Percentiles rank a stretch among this genome's conserved stretches.
phyloP scores from a whole-genome alignment of 2,329 filamentous ascomycete species.

The Gliomastix tumulicola region DNA sequence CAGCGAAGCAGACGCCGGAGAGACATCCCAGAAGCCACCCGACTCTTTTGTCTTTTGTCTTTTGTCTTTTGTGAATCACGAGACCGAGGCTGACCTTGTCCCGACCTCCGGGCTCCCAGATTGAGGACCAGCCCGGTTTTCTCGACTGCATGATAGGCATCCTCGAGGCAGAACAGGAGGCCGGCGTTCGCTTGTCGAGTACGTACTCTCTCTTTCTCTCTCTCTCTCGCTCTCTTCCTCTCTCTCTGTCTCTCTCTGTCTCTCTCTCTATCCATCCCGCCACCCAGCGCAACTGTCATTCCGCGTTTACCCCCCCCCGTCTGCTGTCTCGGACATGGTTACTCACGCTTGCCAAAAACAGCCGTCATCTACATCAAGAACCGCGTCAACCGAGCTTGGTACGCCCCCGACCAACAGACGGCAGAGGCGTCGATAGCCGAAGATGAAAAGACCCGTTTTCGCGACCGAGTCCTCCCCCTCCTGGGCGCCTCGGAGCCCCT shows the following conservation, averaged over 20 bases:
- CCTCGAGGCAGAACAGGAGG: conserved; percentile 79
- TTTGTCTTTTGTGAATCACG: not conserved
- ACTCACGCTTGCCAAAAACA: conserved; percentile 32
- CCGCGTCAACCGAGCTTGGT: conserved; percentile 89
- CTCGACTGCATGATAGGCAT: conserved; percentile 87
- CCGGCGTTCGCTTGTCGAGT: conserved; percentile 83
- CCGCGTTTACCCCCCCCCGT: no score
- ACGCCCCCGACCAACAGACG: conserved; percentile 65
- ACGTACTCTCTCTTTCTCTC: conserved; percentile 30
- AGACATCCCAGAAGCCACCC: no score
- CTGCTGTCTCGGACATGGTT: no score
- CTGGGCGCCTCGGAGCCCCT: conserved; percentile 73
- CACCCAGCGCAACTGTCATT: no score
- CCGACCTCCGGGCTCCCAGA: conserved; percentile 40
- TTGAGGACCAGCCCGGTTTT: conserved; percentile 86
- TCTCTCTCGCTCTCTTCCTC: conserved; percentile 3
- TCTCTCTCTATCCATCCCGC: no score
- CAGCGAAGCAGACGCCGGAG: no score
- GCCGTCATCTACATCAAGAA: conserved; percentile 98
- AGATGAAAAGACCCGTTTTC: conserved; percentile 80
- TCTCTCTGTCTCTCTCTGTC: no score
- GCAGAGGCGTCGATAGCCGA: conserved; percentile 69
- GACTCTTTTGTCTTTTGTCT: not conserved
- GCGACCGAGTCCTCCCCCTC: conserved; percentile 82
- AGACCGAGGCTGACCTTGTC: not conserved